Evolutionary conservation across 805 yeast genomes (phyloP).

Genomic region (Saccharomycopsis sp.): DNA sequence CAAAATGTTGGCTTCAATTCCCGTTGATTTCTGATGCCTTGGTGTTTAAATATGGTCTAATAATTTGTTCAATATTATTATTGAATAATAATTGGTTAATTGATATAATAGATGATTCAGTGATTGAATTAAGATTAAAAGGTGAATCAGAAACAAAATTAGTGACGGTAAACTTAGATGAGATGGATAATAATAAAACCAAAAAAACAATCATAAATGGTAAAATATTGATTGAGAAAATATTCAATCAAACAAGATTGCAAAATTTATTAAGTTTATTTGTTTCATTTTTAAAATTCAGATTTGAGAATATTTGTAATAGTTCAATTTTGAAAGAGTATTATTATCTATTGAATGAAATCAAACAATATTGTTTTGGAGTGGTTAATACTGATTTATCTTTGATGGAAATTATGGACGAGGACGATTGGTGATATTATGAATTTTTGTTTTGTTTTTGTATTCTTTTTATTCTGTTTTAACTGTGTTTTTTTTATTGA

Average conservation of each 20-base stretch:
- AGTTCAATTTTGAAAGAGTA: neutral
- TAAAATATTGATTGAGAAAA: too few species aligned
- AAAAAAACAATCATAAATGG: neutral
- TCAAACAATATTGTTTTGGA: constrained; percentile 10
- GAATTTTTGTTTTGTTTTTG: neutral
- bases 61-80: neutral
- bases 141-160: neutral
- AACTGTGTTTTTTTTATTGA: too few species aligned
- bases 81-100: too few species aligned
- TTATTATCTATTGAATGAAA: constrained; percentile 4
- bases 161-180: neutral
- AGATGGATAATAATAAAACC: neutral
- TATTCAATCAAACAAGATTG: neutral
- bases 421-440: neutral
- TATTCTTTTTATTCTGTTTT: too few species aligned
- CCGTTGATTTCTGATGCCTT: neutral
- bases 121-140: neutral
- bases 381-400: neutral
- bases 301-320: neutral
- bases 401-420: neutral
- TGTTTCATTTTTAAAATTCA: constrained; percentile 7
- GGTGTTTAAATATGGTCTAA: neutral
- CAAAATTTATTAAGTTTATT: constrained; percentile 3
- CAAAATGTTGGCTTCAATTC: constrained; percentile 2
- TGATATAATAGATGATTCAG: too few species aligned